Evolutionary conservation across 495 filamentous ascomycete species (phyloP).

Genomic region (Friedmanniomyces simplex): DNA sequence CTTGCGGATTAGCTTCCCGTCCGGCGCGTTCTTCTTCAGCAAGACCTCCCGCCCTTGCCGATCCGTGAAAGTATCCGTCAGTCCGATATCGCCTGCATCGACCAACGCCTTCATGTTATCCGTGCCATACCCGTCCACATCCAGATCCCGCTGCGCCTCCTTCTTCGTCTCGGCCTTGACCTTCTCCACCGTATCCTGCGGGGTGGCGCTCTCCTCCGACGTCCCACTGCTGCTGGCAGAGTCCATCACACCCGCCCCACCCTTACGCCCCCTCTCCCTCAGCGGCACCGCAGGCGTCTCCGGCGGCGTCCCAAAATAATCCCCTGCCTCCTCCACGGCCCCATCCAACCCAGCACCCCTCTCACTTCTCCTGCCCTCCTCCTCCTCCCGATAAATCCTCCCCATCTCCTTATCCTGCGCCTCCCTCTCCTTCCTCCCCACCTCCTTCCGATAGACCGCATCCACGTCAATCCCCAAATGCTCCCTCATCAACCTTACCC

Average conservation of each 20-base stretch:
- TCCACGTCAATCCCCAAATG: conserved; percentile 94
- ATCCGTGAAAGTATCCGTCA: conserved; percentile 15
- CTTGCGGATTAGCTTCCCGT: neutral
- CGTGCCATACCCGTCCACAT: conserved; percentile 16
- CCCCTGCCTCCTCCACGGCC: conserved; percentile 36
- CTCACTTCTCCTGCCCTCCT: neutral
- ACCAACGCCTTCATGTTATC: conserved; percentile 17
- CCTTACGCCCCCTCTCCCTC: neutral
- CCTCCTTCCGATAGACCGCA: conserved; percentile 45
- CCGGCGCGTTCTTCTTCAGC: conserved; percentile 17
- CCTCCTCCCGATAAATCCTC: conserved; percentile 14
- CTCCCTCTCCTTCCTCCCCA: conserved; percentile 39
- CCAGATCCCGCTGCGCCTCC: conserved; percentile 11
- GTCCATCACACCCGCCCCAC: neutral
- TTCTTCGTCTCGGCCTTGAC: neutral
- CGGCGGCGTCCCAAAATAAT: conserved; percentile 29
- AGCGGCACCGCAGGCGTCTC: neutral
- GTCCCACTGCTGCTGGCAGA: neutral
- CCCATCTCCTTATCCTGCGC: conserved; percentile 26
- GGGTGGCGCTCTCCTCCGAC: neutral
- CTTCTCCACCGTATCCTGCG: neutral
- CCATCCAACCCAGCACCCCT: conserved; percentile 29
- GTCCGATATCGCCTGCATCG: conserved; percentile 4
- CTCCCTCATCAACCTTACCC: conserved; percentile 91
- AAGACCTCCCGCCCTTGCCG: conserved; percentile 5